Base-by-base conservation (phyloP, 371 early-diverging fungal genomes). In the Actinomortierella wolfii region DNA sequence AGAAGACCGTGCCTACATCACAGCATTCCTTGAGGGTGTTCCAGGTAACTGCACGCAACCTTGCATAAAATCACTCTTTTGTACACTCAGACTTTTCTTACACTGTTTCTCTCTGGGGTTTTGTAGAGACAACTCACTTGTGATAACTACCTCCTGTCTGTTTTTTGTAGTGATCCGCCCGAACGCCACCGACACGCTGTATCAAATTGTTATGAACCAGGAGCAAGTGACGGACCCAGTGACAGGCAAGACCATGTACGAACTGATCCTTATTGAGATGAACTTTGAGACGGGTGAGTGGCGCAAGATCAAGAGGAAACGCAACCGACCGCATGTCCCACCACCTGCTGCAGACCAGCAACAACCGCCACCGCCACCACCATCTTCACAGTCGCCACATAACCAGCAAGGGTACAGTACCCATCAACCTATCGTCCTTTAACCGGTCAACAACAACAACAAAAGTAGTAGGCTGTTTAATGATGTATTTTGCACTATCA, bases 251-350 rank as follows among this genome's bases (percentile, higher is more conserved):
- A 61, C 58, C 14, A 71, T 73, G 58, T 64, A 64, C 21, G 78
- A 78, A 55, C 49, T 65, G 44, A 70, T 78, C 40, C 39, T 78
- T 21, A 76, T 78, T 43, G 78, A 78, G 54, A 78, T 78, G 73
- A 78, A 78, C 62, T 64, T 76, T 50, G 66, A 67, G 40, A 68
- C 71, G 29, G 78, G 78, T 3, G 64, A 70, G 51, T 78, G 78
- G 78, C 67, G 76, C 51, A 78, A 78, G 54, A 67, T 78, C 48
- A 76, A 76, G 62, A 70, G 68, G 20, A 63, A 63, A 48, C 53
- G 68, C 2, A 40, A 54, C 44, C 43, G 51, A 18, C 68, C 68
- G 6, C 68, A 68, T 47, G 58, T 54, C 11, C 57, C 62, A 7
- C 24, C 51, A 18, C 21, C 43, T 34, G 15, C 51, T 6, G 34